phyloP scores from a whole-genome alignment of 2,329 filamentous ascomycete genomes.

The Penicillium sp. region DNA sequence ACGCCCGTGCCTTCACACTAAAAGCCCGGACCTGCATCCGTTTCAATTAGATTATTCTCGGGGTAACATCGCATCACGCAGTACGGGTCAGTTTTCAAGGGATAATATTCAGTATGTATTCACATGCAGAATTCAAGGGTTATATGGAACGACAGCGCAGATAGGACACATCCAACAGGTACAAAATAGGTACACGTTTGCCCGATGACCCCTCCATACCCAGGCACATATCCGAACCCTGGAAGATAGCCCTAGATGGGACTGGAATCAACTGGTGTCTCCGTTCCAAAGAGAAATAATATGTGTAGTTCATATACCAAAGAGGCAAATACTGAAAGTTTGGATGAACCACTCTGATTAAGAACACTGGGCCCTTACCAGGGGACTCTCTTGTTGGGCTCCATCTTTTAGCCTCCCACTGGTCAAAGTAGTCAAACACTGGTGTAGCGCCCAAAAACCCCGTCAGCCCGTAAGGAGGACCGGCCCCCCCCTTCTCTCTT shows the following conservation, averaged over 20 bases:
- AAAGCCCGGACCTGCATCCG: conserved; percentile 4
- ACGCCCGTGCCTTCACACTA: conserved; percentile 11
- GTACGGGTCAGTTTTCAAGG: background rate
- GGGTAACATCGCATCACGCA: conserved; percentile 2
- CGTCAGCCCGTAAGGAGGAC: conserved; percentile 9
- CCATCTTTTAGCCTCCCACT: conserved; percentile 4
- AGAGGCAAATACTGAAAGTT: conserved; percentile 2
- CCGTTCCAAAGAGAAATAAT: too few relatives aligned
- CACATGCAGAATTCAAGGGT: background rate
- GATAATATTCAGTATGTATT: background rate
- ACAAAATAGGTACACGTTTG: background rate
- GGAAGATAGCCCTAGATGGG: background rate
- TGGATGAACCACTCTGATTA: conserved; percentile 9
- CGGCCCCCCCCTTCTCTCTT: conserved; percentile 12
- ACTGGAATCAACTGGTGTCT: background rate
- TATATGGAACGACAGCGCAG: background rate
- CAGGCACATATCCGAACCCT: conserved; percentile 4
- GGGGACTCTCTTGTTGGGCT: background rate
- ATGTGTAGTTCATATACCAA: background rate
- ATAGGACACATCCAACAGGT: conserved; percentile 1
- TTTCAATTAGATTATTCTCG: conserved; percentile 17
- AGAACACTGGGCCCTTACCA: conserved; percentile 2
- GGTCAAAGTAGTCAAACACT: conserved; percentile 1
- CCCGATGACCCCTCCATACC: conserved; percentile 6
- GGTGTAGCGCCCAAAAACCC: conserved; percentile 12